Evolutionary conservation across 768 basidiomycete genomes (phyloP).

Genomic region (Saitozyma podzolica): DNA sequence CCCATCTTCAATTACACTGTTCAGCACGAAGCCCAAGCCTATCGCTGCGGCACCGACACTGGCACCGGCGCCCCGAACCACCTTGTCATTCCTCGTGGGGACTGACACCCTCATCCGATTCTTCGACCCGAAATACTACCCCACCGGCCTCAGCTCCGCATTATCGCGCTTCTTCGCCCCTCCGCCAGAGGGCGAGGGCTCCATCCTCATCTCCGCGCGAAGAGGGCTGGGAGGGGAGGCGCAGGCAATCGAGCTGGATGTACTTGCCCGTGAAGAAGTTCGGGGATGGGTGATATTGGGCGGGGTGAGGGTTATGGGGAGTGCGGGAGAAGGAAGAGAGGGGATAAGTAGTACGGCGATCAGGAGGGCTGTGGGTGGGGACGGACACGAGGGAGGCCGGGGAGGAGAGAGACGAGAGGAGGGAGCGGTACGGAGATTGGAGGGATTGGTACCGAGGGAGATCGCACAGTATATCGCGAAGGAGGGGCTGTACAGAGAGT

Average conservation of each 20-base stretch:
- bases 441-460: slow-evolving; percentile 55
- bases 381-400: too few species aligned
- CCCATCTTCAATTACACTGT: slow-evolving; percentile 55
- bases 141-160: slow-evolving; percentile 59
- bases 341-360: slow-evolving; percentile 71
- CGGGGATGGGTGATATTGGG: slow-evolving; percentile 59
- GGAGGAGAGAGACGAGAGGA: not conserved
- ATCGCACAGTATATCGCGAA: slow-evolving; percentile 61
- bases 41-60: not conserved
- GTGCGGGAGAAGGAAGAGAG: slow-evolving; percentile 58
- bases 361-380: slow-evolving; percentile 55
- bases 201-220: slow-evolving; percentile 67
- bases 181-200: slow-evolving; percentile 57
- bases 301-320: slow-evolving; percentile 62
- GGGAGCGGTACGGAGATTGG: slow-evolving; percentile 34
- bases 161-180: slow-evolving; percentile 64
- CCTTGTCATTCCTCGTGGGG: slow-evolving; percentile 72
- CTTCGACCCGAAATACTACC: slow-evolving; percentile 73
- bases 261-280: slow-evolving; percentile 53
- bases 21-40: slow-evolving; percentile 3
- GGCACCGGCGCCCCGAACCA: not conserved
- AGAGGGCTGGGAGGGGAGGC: slow-evolving; percentile 52
- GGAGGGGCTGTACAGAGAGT: slow-evolving; percentile 52
- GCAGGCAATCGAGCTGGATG: slow-evolving; percentile 46
- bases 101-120: slow-evolving; percentile 82